Base-by-base conservation (phyloP, 1,139 yeast genomes). In the Yamadazyma atmosphaerica region DNA sequence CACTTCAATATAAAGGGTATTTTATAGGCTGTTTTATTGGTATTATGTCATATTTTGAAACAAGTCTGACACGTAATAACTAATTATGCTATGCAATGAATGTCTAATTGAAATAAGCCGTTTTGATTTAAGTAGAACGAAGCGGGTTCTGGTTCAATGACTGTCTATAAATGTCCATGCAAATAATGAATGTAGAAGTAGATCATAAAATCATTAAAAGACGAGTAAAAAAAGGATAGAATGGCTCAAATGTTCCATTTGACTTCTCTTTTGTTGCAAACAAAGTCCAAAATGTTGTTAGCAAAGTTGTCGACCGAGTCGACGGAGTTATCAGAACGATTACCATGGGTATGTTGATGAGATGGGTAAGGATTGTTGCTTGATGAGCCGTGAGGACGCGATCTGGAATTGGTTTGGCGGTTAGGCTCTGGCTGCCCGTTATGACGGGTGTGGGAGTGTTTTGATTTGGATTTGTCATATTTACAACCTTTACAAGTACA, bases 291-390 rank as follows among this genome's bases (percentile, higher is more conserved):
- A n/a, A 49, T 49, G 31, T 47, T 49, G 31, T 48, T 48, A 33
- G 53, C 53, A 39, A 48, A 48, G 30, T 42, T 49, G 34, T 49
- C 53, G 3, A 49, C 52, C 11, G 53, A 49, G 38, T 49, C 53
- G 25, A 49, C 40, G 3, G 52, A 48, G 23, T 43, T 46, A 23
- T 43, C 47, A 24, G 46, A 43, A 25, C 29, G 41, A 29, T 28
- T 35, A 12, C 24, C 38, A 30, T 40, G 41, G 14, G 37, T 39
- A 23, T 37, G 37, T 7, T 31, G 33, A 30, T 38, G 39, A 2
- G 29, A 25, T 16, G 32, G 31, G 17, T 32, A 32, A 15, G 24
- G 16, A 21, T 32, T 26, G 6, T 9, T 29, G 11, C 16, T 17
- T 16, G 21, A 8, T 4, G 32, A 13, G 4, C 22, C 22, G 17